Evolutionary conservation across 306 rosid species (phyloP), one percentile per base, ranked within the genome.

Genomic region (Rosa lucieae): DNA sequence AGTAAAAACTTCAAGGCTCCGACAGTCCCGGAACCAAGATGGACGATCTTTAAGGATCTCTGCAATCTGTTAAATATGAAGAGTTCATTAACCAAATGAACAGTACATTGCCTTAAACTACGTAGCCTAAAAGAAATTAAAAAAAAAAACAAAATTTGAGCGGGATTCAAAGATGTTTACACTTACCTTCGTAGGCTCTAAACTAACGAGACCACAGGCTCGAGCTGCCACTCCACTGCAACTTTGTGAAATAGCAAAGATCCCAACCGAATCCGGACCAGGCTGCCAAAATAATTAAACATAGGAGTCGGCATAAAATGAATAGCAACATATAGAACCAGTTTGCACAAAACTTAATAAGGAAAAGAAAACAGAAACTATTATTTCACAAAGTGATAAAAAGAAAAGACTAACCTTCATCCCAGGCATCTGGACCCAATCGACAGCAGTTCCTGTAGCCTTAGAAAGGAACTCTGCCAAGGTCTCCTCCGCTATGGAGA

Each of bases 401-500:
- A 82, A 77, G 39, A 66, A 5, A 49, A 81, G 62, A 37, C 70
- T 26, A 69, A 96, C 99, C 99, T 96, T 96, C 99, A 96, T 96
- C 98, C 99, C 99, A 91, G 99, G 97, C 99, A 96, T 90, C 98
- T 96, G 99, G 97, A 96, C 98, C 99, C 99, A 96, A 90, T 96
- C 98, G 77, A 96, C 98, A 96, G 99, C 99, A 89, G 98, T 96
- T 91, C 99, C 99, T 68, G 99, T 96, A 86, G 99, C 99, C 94
- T 96, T 96, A 49, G 99, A 96, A 86, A 96, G 97, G 97, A 96
- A 96, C 97, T 93, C 99, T 82, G 99, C 87, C 96, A 96, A 89
- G 79, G 96, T 93, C 89, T 93, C 99, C 94, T 96, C 96, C 5
- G 99, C 99, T 82, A 96, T 89, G 74, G 98, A 89, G 80, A 95